Percentiles rank a stretch among this genome's conserved stretches.
phyloP scores from a whole-genome alignment of 495 filamentous ascomycete genomes.

The Aspergillus avenaceus region DNA sequence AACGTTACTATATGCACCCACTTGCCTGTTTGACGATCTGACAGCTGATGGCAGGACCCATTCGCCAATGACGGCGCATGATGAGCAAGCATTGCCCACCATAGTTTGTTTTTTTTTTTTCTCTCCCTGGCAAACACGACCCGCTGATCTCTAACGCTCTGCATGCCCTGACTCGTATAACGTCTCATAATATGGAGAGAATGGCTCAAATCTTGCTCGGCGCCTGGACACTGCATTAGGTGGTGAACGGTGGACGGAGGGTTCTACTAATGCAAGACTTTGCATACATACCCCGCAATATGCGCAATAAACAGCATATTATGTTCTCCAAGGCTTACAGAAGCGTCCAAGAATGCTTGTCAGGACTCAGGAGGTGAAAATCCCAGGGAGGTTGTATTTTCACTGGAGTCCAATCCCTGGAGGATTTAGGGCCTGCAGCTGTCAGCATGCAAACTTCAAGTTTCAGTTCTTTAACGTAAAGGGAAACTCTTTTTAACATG shows the following conservation, averaged over 20 bases:
- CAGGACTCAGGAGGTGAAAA: too few relatives aligned
- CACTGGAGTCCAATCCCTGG: too few relatives aligned
- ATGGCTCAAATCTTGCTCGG: background rate
- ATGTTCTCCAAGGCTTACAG: too few relatives aligned
- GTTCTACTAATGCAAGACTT: too few relatives aligned
- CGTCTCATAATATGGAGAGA: background rate
- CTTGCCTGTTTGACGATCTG: background rate
- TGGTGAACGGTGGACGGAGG: too few relatives aligned
- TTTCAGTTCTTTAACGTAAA: background rate
- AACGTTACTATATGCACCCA: background rate
- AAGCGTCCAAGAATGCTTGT: too few relatives aligned
- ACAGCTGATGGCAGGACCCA: background rate
- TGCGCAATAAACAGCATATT: too few relatives aligned
- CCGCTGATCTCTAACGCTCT: background rate
- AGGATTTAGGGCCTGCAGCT: background rate
- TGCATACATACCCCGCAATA: too few relatives aligned
- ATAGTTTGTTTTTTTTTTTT: too few relatives aligned
- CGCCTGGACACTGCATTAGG: background rate
- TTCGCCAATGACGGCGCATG: background rate
- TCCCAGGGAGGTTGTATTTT: too few relatives aligned
- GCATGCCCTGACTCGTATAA: background rate
- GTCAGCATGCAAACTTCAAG: background rate
- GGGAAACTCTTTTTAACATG: background rate
- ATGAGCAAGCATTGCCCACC: background rate
- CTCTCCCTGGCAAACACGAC: too few relatives aligned